These are phyloP conservation scores for Hanseniaspora meyeri DNA, from an alignment of 805 yeast genomes.

Conservation along the genomic window DNA sequence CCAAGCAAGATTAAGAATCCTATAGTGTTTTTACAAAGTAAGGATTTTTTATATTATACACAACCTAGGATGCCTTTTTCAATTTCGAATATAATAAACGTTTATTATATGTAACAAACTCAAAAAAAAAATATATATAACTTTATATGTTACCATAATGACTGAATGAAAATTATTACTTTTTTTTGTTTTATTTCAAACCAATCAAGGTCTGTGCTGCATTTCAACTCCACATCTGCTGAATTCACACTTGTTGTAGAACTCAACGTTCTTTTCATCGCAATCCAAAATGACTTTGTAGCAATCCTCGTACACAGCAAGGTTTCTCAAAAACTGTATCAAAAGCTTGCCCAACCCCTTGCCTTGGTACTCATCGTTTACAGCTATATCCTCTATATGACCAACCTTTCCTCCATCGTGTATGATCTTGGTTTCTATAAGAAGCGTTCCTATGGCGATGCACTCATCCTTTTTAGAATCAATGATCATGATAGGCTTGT, in stretches of 20 bases:
- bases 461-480: conserved; percentile 36
- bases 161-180: neutral
- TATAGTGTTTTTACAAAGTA: too few species aligned
- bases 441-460: conserved; percentile 73
- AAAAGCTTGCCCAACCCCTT: conserved; percentile 60
- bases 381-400: conserved; percentile 91
- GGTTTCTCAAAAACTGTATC: conserved; percentile 46
- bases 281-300: conserved; percentile 88
- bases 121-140: too few species aligned
- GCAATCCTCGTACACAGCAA: conserved; percentile 54
- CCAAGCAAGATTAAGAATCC: conserved; percentile 21
- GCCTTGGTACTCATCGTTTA: conserved; percentile 64
- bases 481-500: conserved; percentile 58
- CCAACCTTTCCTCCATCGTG: conserved; percentile 81
- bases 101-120: too few species aligned
- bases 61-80: neutral
- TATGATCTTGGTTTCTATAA: conserved; percentile 71
- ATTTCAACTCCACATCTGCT: conserved; percentile 54
- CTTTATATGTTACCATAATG: neutral
- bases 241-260: conserved; percentile 82
- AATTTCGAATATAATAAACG: neutral
- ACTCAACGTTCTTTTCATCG: conserved; percentile 64
- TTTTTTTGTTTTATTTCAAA: too few species aligned
- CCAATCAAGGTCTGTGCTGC: conserved; percentile 38
- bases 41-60: too few species aligned